phyloP scores from a whole-genome alignment of 495 filamentous ascomycete genomes.

The Annulohypoxylon nitens region DNA sequence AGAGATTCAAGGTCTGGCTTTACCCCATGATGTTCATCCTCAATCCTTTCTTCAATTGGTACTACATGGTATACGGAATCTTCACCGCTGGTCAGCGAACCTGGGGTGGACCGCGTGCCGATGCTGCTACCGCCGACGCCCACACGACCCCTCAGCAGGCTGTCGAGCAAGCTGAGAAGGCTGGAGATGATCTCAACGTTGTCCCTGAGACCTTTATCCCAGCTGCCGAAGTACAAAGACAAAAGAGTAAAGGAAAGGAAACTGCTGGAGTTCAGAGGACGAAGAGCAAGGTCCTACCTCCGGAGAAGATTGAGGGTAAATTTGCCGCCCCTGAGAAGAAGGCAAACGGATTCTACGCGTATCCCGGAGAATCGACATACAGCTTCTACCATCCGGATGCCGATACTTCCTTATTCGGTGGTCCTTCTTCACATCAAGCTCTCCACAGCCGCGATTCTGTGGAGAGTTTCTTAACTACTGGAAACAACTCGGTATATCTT shows the following conservation, averaged over 20 bases:
- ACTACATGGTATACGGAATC: slow-evolving; percentile 90
- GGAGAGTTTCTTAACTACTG: slow-evolving; percentile 78
- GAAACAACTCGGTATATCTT: slow-evolving; percentile 74
- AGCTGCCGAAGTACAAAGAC: slow-evolving; percentile 67
- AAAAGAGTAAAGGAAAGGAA: slow-evolving; percentile 57
- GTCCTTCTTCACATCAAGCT: slow-evolving; percentile 58
- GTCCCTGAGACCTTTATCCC: slow-evolving; percentile 90
- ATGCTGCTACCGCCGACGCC: slow-evolving; percentile 86
- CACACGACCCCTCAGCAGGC: slow-evolving; percentile 85
- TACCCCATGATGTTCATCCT: slow-evolving; percentile 97
- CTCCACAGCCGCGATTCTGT: slow-evolving; percentile 74
- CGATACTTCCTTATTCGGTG: slow-evolving; percentile 39
- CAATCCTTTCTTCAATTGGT: slow-evolving; percentile 98
- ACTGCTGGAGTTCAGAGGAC: slow-evolving; percentile 56
- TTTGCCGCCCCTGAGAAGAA: slow-evolving; percentile 73
- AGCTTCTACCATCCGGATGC: slow-evolving; percentile 57
- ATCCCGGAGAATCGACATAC: slow-evolving; percentile 71
- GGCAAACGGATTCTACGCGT: slow-evolving; percentile 72
- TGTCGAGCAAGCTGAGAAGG: slow-evolving; percentile 80
- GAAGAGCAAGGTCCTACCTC: slow-evolving; percentile 74
- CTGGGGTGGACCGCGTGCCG: slow-evolving; percentile 95
- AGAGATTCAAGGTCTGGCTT: slow-evolving; percentile 91
- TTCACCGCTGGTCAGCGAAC: slow-evolving; percentile 96
- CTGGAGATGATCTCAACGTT: slow-evolving; percentile 92
- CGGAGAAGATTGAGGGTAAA: slow-evolving; percentile 77